Evolutionary conservation across 169 alveolate species (phyloP), one percentile per base, ranked within the genome.

Genomic region (Cryptosporidium muris): DNA sequence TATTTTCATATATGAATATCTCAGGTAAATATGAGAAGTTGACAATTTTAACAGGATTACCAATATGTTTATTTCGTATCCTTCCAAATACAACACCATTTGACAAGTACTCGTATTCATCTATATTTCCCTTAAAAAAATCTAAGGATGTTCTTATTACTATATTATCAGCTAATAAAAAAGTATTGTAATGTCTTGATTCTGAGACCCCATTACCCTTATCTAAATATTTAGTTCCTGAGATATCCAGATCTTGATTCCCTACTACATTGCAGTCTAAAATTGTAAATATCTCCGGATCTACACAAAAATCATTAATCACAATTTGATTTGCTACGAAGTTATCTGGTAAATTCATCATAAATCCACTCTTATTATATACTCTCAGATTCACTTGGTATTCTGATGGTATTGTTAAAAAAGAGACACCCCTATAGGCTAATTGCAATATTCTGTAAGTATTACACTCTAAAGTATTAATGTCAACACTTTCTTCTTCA

Each of bases 271-370:
- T 58, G 16, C 85, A 74, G 38, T 74, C 64, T 6, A 74, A 43
- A 1, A 74, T 14, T 11, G 52, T 4, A 8, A 63, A 9, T n/a
- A 74, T 74, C 3, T 74, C 85, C 5, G 85, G 85, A 47, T 74
- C 85, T 40, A 53, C 60, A 37, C 85, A 74, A 48, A 74, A 74
- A n/a, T 74, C 85, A 60, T 56, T 58, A 16, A 74, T 74, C 11
- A 74, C 36, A 9, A 74, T n/a, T 5, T 74, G 60, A 37, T 47
- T 74, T 4, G 62, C 74, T 12, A 64, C 60, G 4, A 68, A 74
- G 1, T 47, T 7, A n/a, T 74, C 85, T 34, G 66, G 63, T 2
- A 74, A 43, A 12, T 58, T 48, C 12, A 58, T 43, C 7, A 54
- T 58, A 12, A 43, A 25, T 4, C 85, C 85, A 9, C 3, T 12